A percentile compares a stretch with the other conserved stretches of the same genome.
These are phyloP conservation scores for Coriaria nepalensis DNA, from an alignment of 306 rosid genomes.

Conservation along the genomic window DNA sequence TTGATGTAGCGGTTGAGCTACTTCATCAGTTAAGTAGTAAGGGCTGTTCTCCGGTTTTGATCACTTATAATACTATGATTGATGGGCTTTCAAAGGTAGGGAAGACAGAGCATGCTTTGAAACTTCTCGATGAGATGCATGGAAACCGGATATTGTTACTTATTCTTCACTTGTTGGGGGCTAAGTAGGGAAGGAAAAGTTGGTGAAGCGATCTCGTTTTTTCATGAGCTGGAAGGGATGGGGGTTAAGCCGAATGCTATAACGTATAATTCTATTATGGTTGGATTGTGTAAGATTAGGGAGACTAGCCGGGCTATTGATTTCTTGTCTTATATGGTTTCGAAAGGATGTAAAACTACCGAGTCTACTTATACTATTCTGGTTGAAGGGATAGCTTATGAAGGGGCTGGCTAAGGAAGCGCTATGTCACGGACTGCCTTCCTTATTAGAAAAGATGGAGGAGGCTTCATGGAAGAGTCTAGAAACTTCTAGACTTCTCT, in stretches of 20 bases:
- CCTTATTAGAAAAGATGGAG: too few relatives aligned
- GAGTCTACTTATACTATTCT: slow-evolving; percentile 86
- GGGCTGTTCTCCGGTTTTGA: slow-evolving; percentile 81
- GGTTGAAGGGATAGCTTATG: slow-evolving; percentile 76
- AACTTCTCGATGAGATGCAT: slow-evolving; percentile 69
- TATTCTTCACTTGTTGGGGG: slow-evolving; percentile 78
- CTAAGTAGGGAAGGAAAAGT: slow-evolving; percentile 79
- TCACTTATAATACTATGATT: slow-evolving; percentile 79
- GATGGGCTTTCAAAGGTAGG: slow-evolving; percentile 85
- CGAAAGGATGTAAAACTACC: slow-evolving; percentile 66
- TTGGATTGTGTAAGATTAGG: slow-evolving; percentile 68
- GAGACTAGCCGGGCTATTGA: slow-evolving; percentile 74
- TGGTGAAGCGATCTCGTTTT: slow-evolving; percentile 37
- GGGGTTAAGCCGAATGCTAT: slow-evolving; percentile 47
- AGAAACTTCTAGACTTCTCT: too few relatives aligned
- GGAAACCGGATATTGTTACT: slow-evolving; percentile 63
- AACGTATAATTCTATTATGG: slow-evolving; percentile 66
- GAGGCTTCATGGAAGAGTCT: too few relatives aligned
- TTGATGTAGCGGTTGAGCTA: slow-evolving; percentile 74
- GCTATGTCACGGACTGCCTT: too few relatives aligned
- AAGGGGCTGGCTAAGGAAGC: slow-evolving; percentile 82
- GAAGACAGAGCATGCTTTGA: slow-evolving; percentile 46
- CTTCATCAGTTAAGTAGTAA: slow-evolving; percentile 66
- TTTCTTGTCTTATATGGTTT: slow-evolving; percentile 59
- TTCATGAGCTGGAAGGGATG: slow-evolving; percentile 48